Evolutionary conservation across 495 filamentous ascomycete species (phyloP).

Genomic region (Aspergillus cavernicola): DNA sequence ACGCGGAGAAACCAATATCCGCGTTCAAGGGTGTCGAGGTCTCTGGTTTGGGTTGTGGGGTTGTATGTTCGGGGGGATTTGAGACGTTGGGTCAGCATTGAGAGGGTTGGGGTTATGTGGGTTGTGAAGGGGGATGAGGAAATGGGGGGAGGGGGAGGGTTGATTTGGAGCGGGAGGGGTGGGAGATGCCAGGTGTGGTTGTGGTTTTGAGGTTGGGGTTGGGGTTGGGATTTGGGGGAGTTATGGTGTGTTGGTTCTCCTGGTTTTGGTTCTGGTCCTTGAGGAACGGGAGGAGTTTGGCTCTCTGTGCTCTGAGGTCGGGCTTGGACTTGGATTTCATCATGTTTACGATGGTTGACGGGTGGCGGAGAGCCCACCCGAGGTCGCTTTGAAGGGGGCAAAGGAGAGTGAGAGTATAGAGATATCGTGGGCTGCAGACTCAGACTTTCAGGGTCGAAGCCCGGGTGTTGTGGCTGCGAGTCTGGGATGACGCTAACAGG

Average conservation of each 20-base stretch:
- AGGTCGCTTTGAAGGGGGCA: conserved; percentile 23
- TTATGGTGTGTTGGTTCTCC: not conserved
- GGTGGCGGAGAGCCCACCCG: conserved; percentile 18
- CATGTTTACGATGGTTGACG: not conserved
- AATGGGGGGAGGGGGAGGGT: conserved; percentile 42
- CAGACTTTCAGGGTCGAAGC: conserved; percentile 4
- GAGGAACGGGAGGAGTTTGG: not conserved
- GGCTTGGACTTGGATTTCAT: not conserved
- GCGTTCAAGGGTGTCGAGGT: conserved; percentile 54
- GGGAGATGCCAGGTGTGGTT: not conserved
- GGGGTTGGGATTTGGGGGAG: not conserved
- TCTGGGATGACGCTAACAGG: conserved; percentile 48
- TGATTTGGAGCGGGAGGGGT: conserved; percentile 30
- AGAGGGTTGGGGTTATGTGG: conserved; percentile 54
- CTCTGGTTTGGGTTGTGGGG: conserved; percentile 48
- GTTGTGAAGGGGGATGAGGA: conserved; percentile 38
- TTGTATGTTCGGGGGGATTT: conserved; percentile 46
- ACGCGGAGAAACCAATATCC: conserved; percentile 65
- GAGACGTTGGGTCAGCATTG: conserved; percentile 49
- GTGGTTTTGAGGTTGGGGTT: not conserved
- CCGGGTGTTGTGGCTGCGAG: conserved; percentile 28
- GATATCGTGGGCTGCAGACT: not conserved
- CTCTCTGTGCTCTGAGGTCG: not conserved
- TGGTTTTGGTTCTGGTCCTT: not conserved
- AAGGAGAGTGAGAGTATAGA: conserved; percentile 2